phyloP scores from a whole-genome alignment of 441 rosid genomes.

The Cnidoscolus chayamansa region DNA sequence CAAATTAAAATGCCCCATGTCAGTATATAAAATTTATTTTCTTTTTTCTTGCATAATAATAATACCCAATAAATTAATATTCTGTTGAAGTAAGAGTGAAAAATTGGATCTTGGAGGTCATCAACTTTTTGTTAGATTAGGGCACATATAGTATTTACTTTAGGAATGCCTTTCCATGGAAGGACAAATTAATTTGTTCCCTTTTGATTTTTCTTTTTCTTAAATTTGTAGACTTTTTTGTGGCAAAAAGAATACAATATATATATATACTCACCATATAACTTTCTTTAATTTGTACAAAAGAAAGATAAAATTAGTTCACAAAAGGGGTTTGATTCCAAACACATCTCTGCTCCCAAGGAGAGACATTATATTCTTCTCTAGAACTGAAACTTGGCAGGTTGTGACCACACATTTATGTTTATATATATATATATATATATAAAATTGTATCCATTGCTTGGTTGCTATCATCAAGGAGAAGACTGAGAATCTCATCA shows the following conservation, averaged over 20 bases:
- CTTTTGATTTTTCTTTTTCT: not conserved
- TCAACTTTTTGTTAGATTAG: not conserved
- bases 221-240: not conserved
- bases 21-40: constrained; percentile 20
- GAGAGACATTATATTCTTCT: constrained; percentile 23
- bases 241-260: not conserved
- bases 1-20: constrained; percentile 34
- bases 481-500: not conserved
- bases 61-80: not conserved
- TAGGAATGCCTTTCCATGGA: not conserved
- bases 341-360: constrained; percentile 1
- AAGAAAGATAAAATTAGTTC: no score
- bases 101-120: not conserved
- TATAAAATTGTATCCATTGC: no score
- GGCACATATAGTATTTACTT: not conserved
- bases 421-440: no score
- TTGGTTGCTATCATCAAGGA: constrained; percentile 6
- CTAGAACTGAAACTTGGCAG: constrained; percentile 13
- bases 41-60: constrained; percentile 19
- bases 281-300: no score
- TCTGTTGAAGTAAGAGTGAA: not conserved
- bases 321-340: not conserved
- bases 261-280: not conserved
- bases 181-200: constrained; percentile 13
- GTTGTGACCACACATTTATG: not conserved